These are phyloP conservation scores for Sarocladium brachiariae DNA, from an alignment of 2,329 filamentous ascomycete genomes.

Conservation along the genomic window DNA sequence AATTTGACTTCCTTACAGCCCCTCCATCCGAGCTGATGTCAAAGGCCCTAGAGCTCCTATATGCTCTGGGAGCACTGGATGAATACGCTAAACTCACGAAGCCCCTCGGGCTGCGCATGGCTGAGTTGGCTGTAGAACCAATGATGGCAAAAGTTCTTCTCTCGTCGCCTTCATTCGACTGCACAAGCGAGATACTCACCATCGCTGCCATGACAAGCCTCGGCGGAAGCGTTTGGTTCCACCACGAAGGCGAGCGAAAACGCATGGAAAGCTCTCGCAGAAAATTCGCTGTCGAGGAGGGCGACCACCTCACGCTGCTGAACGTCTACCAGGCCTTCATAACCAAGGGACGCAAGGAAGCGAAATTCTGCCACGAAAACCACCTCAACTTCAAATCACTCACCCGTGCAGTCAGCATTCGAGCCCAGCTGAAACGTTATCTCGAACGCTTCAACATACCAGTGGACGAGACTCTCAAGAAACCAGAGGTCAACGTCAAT, in stretches of 20 bases:
- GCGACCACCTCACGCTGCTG: constrained; percentile 84
- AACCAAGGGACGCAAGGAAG: constrained; percentile 73
- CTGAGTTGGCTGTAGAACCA: constrained; percentile 84
- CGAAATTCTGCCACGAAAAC: constrained; percentile 82
- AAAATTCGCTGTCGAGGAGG: constrained; percentile 86
- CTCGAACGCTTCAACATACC: constrained; percentile 76
- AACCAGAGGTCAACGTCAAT: constrained; percentile 18
- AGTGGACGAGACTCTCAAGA: constrained; percentile 54
- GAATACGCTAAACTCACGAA: constrained; percentile 84
- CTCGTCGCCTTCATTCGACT: constrained; percentile 65
- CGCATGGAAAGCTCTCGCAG: constrained; percentile 65
- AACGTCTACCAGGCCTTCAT: constrained; percentile 92
- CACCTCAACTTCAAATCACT: constrained; percentile 82
- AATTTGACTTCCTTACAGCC: constrained; percentile 82
- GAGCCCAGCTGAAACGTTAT: constrained; percentile 79
- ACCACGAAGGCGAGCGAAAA: constrained; percentile 71
- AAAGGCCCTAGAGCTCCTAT: constrained; percentile 81
- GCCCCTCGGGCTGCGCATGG: constrained; percentile 85
- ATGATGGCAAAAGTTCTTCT: constrained; percentile 93
- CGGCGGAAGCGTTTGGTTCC: constrained; percentile 76
- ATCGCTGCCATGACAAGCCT: constrained; percentile 93
- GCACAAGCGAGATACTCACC: constrained; percentile 77
- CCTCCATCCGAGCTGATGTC: constrained; percentile 80
- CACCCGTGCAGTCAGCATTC: constrained; percentile 74
- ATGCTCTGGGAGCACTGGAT: constrained; percentile 78